phyloP scores from a whole-genome alignment of 805 yeast species.

The Lipomyces lipofer region DNA sequence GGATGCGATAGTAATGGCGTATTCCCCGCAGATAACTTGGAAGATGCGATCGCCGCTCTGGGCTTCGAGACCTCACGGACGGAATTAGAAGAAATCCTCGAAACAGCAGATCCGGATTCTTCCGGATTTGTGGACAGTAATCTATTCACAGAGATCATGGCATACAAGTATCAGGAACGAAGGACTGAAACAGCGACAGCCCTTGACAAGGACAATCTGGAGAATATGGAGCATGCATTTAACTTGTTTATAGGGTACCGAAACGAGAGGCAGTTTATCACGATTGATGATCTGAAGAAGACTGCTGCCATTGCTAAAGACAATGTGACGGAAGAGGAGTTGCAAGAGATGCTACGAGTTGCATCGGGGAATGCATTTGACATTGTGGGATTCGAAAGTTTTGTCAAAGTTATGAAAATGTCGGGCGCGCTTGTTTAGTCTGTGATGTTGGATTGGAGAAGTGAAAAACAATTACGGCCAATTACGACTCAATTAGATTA shows the following conservation, averaged over 20 bases:
- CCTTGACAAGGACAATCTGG: background rate
- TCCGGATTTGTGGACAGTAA: conserved; percentile 38
- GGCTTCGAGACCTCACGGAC: conserved; percentile 33
- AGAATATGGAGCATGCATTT: conserved; percentile 24
- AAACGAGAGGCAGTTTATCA: conserved; percentile 28
- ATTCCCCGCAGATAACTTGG: conserved; percentile 32
- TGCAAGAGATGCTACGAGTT: conserved; percentile 37
- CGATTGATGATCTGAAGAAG: conserved; percentile 34
- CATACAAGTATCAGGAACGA: conserved; percentile 14
- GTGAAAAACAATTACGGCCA: too few species aligned
- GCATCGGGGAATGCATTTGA: conserved; percentile 30
- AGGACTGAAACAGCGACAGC: background rate
- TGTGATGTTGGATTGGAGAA: too few species aligned
- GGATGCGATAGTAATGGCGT: conserved; percentile 11
- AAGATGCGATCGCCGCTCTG: conserved; percentile 35
- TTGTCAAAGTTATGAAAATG: conserved; percentile 34
- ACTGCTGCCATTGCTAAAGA: conserved; percentile 36
- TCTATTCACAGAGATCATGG: conserved; percentile 35
- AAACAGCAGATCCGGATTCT: conserved; percentile 33
- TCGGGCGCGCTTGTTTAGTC: conserved; percentile 30
- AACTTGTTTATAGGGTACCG: conserved; percentile 17
- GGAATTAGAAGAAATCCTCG: conserved; percentile 24
- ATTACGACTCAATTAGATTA: too few species aligned
- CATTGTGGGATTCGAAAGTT: conserved; percentile 31
- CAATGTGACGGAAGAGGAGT: conserved; percentile 35